Evolutionary conservation across 2,329 filamentous ascomycete species (phyloP), one percentile per base, ranked within the genome.

Genomic region (Cladosporium austrohemisphaericum): DNA sequence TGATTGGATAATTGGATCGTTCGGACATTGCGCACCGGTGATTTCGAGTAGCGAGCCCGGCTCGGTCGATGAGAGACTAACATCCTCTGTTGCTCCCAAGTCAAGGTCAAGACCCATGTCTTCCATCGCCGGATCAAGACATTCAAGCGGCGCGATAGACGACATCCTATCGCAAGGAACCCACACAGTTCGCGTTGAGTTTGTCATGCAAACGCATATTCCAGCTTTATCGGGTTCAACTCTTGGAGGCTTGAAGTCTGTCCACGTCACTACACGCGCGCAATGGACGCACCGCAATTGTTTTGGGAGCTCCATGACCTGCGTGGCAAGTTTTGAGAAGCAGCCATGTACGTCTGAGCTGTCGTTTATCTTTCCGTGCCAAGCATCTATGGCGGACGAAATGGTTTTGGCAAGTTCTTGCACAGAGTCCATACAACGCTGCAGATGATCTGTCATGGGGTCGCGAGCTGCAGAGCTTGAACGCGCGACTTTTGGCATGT

Each of bases 391-490:
- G 5, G 43, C 43, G 18, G 32, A 47, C 7, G 23, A n/a, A 11
- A 47, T 29, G 5, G 23, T 37, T 14, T 19, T 2, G 18, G 43
- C 43, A 20, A 47, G 43, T 10, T 47, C 43, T 37, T 47, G 43
- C 1, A 47, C 43, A 11, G 43, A 35, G 1, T 31, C 6, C 43
- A 47, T 38, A 28, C 43, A 47, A 5, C 33, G 32, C 7, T 29
- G 32, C 11, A 47, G n/a, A 7, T 37, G 32, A 9, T 31, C 13
- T 11, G 16, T 28, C 16, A 28, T 26, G 4, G 2, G 14, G 4
- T 18, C 23, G n/a, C n/a, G n/a, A n/a, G n/a, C n/a, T n/a, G n/a
- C n/a, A n/a, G n/a, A n/a, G n/a, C n/a, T n/a, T n/a, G n/a, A n/a
- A n/a, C n/a, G n/a, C n/a, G n/a, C n/a, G n/a, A n/a, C n/a, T n/a